Percentiles rank a stretch among this genome's conserved stretches.
phyloP scores from a whole-genome alignment of 2,329 filamentous ascomycete genomes.

The Colletotrichum aenigma region DNA sequence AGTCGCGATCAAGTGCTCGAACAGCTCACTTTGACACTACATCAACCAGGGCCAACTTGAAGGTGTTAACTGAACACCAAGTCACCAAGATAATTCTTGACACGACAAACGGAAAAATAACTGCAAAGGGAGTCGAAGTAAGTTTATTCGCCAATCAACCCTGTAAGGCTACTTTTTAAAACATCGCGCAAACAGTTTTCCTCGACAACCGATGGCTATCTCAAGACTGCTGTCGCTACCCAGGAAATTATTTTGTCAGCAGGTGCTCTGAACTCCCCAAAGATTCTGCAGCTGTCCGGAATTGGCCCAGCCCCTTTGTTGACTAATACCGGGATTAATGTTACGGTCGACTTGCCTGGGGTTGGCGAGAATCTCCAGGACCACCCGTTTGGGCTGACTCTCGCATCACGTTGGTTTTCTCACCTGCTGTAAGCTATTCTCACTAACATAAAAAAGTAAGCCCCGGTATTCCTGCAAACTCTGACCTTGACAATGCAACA shows the following conservation, averaged over 20 bases:
- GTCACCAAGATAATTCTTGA: conserved; percentile 24
- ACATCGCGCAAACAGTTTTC: not conserved
- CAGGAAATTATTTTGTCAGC: conserved; percentile 46
- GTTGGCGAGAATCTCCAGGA: conserved; percentile 16
- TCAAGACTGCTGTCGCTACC: not conserved
- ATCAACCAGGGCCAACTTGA: not conserved
- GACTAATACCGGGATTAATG: conserved; percentile 35
- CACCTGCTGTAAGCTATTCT: not conserved
- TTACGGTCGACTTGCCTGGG: not conserved
- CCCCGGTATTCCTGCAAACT: not conserved
- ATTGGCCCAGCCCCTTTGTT: conserved; percentile 45
- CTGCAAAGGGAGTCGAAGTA: conserved; percentile 23
- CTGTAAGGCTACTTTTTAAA: not conserved
- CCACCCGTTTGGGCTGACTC: not conserved
- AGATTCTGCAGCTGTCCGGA: conserved; percentile 53
- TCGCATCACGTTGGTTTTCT: not conserved
- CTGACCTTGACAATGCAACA: conserved; percentile 32
- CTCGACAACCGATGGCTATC: not conserved
- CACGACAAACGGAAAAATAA: conserved; percentile 12
- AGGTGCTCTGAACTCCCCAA: conserved; percentile 42
- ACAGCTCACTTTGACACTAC: not conserved
- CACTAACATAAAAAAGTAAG: not conserved
- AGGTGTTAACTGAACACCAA: conserved; percentile 21
- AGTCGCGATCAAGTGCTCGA: conserved; percentile 5
- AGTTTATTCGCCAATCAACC: not conserved